Evolutionary conservation across 306 rosid species (phyloP).

Genomic region (Myrica gale): DNA sequence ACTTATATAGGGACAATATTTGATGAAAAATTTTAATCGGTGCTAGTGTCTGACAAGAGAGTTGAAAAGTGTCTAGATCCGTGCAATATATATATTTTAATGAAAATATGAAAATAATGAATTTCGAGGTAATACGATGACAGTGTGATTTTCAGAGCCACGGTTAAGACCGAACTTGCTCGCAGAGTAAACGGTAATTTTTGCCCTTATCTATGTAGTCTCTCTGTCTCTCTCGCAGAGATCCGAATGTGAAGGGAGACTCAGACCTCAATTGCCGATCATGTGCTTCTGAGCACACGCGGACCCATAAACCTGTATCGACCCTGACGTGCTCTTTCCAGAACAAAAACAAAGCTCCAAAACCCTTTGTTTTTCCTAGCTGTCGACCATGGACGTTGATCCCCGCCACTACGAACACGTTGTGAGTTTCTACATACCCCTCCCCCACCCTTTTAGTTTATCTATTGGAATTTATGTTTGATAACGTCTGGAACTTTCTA

Average conservation of each 20-base stretch:
- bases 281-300: neutral
- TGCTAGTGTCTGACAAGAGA: too few species aligned
- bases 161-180: neutral
- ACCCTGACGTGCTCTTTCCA: neutral
- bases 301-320: neutral
- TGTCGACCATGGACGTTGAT: slow-evolving; percentile 68
- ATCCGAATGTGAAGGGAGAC: neutral
- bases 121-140: too few species aligned
- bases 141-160: neutral
- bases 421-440: slow-evolving; percentile 36
- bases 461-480: neutral
- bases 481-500: neutral
- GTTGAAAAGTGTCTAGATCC: too few species aligned
- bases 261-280: neutral
- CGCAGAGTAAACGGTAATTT: neutral
- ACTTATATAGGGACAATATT: too few species aligned
- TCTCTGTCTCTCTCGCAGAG: neutral
- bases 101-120: too few species aligned
- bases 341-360: neutral
- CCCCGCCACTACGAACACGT: slow-evolving; percentile 70
- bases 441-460: neutral
- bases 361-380: neutral
- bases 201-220: neutral
- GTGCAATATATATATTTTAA: too few species aligned
- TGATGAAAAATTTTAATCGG: too few species aligned